Conservation (phyloP, 805 yeast genomes). For the Myxozyma sirexii region DNA sequence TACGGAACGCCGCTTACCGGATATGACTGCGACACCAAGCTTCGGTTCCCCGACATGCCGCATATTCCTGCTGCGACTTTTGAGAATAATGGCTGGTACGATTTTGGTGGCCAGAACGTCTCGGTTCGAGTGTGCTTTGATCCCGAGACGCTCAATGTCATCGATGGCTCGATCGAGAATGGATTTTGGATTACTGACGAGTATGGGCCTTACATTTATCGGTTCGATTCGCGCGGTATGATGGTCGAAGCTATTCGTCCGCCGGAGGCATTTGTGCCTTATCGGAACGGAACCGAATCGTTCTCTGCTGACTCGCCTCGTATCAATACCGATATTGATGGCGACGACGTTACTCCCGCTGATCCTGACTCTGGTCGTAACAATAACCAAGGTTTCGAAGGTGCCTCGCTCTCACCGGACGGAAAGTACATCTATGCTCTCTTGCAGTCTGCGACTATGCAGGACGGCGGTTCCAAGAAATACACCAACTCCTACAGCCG, state of each 20-base stretch:
- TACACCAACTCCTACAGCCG: conserved; percentile 20
- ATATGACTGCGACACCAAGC: conserved; percentile 22
- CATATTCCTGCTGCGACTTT: conserved; percentile 25
- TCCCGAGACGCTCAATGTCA: conserved; percentile 20
- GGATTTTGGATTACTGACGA: conserved; percentile 33
- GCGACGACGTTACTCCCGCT: conserved; percentile 24
- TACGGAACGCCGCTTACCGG: conserved; percentile 31
- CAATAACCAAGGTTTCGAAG: conserved; percentile 33
- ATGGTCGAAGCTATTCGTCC: conserved; percentile 32
- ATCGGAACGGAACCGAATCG: conserved; percentile 21
- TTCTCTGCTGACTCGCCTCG: conserved; percentile 32
- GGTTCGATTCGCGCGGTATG: conserved; percentile 20
- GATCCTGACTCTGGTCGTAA: conserved; percentile 28
- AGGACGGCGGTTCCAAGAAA: conserved; percentile 30
- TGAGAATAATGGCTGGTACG: conserved; percentile 21
- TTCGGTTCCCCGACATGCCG: conserved; percentile 22
- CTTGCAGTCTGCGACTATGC: conserved; percentile 28
- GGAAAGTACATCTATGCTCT: conserved; percentile 26
- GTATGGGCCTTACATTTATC: conserved; percentile 30
- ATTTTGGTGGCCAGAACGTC: conserved; percentile 21
- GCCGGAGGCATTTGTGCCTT: conserved; percentile 26
- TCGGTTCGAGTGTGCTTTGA: conserved; percentile 25
- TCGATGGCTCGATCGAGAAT: conserved; percentile 24
- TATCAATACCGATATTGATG: not conserved
- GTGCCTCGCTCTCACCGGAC: conserved; percentile 24